Percentiles rank a stretch among this genome's conserved stretches.
Evolutionary conservation across 805 yeast genomes (phyloP).

Genomic region (Lachancea sp.): DNA sequence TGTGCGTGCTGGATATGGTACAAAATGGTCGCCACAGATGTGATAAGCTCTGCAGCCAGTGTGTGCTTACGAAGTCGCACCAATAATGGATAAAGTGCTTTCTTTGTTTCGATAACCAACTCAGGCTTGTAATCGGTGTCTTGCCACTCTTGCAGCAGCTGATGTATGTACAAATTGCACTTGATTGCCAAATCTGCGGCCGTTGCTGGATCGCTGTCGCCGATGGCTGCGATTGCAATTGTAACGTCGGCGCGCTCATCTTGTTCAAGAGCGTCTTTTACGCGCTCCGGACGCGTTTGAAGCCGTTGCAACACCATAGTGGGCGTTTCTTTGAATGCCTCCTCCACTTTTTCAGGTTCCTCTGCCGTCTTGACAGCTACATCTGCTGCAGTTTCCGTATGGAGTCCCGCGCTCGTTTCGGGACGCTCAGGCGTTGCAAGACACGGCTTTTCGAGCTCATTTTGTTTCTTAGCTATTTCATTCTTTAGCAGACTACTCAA

Average conservation of each 20-base stretch:
- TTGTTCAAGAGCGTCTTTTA: conserved; percentile 8
- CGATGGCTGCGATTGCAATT: conserved; percentile 36
- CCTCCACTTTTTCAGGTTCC: background rate
- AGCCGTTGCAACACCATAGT: conserved; percentile 3
- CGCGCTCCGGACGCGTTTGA: conserved; percentile 12
- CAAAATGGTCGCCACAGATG: conserved; percentile 53
- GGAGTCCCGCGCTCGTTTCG: background rate
- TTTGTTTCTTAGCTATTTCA: conserved; percentile 39
- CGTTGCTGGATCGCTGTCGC: conserved; percentile 42
- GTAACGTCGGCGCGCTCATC: conserved; percentile 13
- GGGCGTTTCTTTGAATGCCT: background rate
- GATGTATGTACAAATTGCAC: conserved; percentile 38
- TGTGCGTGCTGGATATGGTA: conserved; percentile 50
- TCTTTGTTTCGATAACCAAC: conserved; percentile 42
- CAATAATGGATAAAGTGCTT: conserved; percentile 45
- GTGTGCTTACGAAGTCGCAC: conserved; percentile 44
- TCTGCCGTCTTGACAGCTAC: background rate
- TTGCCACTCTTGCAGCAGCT: conserved; percentile 36
- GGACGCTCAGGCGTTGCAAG: background rate
- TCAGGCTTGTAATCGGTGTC: conserved; percentile 19
- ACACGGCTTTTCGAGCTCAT: conserved; percentile 11
- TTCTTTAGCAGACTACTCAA: conserved; percentile 39
- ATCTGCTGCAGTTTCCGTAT: background rate
- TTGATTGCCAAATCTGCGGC: conserved; percentile 39
- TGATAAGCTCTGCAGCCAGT: conserved; percentile 38